Evolutionary conservation across 129 eudicot species (phyloP), one percentile per base, ranked within the genome.

Genomic region (Ambrosia trifida): DNA sequence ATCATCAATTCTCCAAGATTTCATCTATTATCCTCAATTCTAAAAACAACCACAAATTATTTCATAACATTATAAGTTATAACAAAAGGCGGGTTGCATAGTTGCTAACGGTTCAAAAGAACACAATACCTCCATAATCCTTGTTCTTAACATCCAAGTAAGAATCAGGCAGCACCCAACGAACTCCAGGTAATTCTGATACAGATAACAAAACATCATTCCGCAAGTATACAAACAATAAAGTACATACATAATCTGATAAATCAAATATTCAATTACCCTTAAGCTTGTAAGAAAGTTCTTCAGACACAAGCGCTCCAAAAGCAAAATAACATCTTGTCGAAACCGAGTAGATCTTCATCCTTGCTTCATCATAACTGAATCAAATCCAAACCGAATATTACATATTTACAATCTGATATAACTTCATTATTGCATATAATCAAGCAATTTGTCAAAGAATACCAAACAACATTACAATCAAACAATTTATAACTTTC

Each of bases 91-190:
- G 12, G 18, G 0, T 9, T 7, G 13, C 12, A 3, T 54, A 45
- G 4, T 3, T 58, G 75, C 43, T 30, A 32, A 45, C n/a, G 0
- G n/a, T 7, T 53, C 35, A 11, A 8, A 11, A n/a, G 31, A 59
- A 45, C 2, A 1, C 13, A 38, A 69, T 87, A 89, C 98, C 98
- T 87, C 96, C 98, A 17, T 94, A 94, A 75, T 89, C 96, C 69
- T 94, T 94, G 69, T 94, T 94, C 74, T 41, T 84, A 7, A 89
- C 98, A 85, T 94, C 96, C 79, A 94, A 64, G 77, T 94, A 94
- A 7, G 98, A 94, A 75, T 94, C 98, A 46, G 98, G 98, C 31
- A 94, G 95, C 83, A 94, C 98, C 98, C 98, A 94, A 4, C 95
- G 84, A 62, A 94, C 96, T 1, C 79, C 77, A 13, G 88, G 87